phyloP scores from a whole-genome alignment of 768 basidiomycete genomes.

The Collybia sordida region DNA sequence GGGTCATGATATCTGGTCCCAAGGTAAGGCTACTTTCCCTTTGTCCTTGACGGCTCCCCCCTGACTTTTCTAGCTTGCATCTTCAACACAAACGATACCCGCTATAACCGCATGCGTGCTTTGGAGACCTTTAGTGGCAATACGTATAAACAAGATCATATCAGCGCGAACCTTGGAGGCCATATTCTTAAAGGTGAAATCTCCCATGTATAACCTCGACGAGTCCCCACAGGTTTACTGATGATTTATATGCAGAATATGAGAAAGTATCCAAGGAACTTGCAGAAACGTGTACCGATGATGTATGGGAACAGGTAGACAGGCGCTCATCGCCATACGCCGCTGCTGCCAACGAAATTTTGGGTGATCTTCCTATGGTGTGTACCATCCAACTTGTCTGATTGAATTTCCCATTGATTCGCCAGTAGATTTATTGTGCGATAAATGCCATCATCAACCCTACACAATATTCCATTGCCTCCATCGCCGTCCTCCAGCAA shows the following conservation, averaged over 20 bases:
- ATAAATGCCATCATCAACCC: conserved; percentile 28
- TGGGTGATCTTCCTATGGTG: conserved; percentile 33
- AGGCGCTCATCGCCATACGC: conserved; percentile 7
- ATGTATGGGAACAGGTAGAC: conserved; percentile 17
- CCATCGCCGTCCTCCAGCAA: conserved; percentile 39
- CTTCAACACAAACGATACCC: conserved; percentile 26
- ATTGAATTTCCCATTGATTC: too few relatives aligned
- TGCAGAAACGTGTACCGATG: conserved; percentile 19
- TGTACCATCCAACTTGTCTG: neutral
- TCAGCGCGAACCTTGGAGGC: conserved; percentile 30
- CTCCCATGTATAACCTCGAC: too few relatives aligned
- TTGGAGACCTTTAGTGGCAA: conserved; percentile 25
- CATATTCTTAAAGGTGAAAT: conserved; percentile 31
- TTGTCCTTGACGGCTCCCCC: neutral
- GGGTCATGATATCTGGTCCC: conserved; percentile 23
- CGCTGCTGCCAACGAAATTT: conserved; percentile 14
- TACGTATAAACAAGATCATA: conserved; percentile 34
- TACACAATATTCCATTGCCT: conserved; percentile 31
- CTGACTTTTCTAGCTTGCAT: conserved; percentile 20
- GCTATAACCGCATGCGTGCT: conserved; percentile 28
- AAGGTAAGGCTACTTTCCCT: conserved; percentile 16
- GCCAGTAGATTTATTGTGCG: conserved; percentile 33
- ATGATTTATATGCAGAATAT: conserved; percentile 22
- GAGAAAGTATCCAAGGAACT: conserved; percentile 19
- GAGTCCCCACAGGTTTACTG: neutral